Evolutionary conservation across 371 early-diverging fungal genomes (phyloP), one percentile per base, ranked within the genome.

Genomic region (Mucor racemosus): DNA sequence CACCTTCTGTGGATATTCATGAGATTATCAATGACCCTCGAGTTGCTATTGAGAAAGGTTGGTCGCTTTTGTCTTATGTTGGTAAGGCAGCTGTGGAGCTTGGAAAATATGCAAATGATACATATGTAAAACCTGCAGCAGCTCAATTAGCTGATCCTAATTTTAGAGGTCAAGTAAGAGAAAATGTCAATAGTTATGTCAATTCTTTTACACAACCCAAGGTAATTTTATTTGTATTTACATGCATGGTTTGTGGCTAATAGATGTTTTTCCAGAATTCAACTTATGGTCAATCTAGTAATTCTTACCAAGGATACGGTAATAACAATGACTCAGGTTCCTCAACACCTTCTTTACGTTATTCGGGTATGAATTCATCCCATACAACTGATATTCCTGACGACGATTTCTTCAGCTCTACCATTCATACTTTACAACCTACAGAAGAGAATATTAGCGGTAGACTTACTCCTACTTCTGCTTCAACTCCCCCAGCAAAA

Each of bases 101-200:
- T 4, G 93, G 94, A 21, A 88, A 89, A 53, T 76, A 90, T 50
- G 84, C 94, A 56, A 91, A 88, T 63, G 93, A 93, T 65, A 85
- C 83, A 60, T 92, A 94, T 62, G 91, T 96, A 58, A 88, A 89
- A 66, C 96, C 96, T n/a, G 90, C 94, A 1, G 79, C 93, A 19
- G 85, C 88, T n/a, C 92, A 91, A 17, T 84, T 95, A 21, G 88
- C 90, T n/a, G 96, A 97, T 74, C 96, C 95, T 8, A 89, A 94
- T 58, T 89, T 97, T 58, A 86, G 88, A 71, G 85, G 77, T 62
- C 91, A 90, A 59, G 86, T 95, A 35, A 76, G 85, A 38, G 87
- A 83, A 9, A 91, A 91, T 75, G 90, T 92, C 48, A 84, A 81
- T n/a, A 72, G 81, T 3, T 79, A 92, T 65, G 85, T 90, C n/a